Evolutionary conservation across 352 stramenopile genomes (phyloP), one percentile per base, ranked within the genome.

Genomic region (Phytopythium oedochilum): DNA sequence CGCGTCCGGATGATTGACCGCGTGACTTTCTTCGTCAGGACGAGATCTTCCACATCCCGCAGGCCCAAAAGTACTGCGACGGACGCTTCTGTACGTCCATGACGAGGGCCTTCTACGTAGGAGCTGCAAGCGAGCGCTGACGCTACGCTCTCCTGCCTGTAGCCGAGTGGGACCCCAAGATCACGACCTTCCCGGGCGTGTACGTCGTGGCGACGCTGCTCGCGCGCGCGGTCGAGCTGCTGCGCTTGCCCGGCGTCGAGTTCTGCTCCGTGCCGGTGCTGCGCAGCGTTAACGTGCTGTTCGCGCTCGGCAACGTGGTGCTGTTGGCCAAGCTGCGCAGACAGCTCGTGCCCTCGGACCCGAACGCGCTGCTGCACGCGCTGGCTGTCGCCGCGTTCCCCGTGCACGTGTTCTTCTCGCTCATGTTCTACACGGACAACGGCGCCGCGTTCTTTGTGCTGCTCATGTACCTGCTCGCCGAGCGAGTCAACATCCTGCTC

Each of bases 141-240:
- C n/a, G n/a, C n/a, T n/a, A n/a, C n/a, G n/a, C n/a, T n/a, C n/a
- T n/a, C n/a, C n/a, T n/a, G n/a, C n/a, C n/a, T 38, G 1, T 29
- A 95, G 85, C 68, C 25, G 71, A 85, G 40, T 97, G 90, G 90
- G 84, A 97, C 42, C 68, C 85, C 11, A 97, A 97, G 70, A 97
- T 97, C 69, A 97, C 90, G 35, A 97, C 90, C 31, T 96, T 96
- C 39, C 90, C 90, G 6, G 89, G 90, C 1, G 58, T 97, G 12
- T 97, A 97, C 57, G 17, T 94, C 3, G 53, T 77, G 11, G 77
- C 71, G 20, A 78, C 68, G 28, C 55, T 77, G 44, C 75, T 86
- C 28, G 59, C 75, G 3, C 67, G 74, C 25, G 38, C 26, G 0
- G 45, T 59, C 14, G 57, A 61, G 4, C 23, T 44, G 22, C 32